Conservation (phyloP, 495 filamentous ascomycete genomes). For the Emericellopsis terricola region DNA sequence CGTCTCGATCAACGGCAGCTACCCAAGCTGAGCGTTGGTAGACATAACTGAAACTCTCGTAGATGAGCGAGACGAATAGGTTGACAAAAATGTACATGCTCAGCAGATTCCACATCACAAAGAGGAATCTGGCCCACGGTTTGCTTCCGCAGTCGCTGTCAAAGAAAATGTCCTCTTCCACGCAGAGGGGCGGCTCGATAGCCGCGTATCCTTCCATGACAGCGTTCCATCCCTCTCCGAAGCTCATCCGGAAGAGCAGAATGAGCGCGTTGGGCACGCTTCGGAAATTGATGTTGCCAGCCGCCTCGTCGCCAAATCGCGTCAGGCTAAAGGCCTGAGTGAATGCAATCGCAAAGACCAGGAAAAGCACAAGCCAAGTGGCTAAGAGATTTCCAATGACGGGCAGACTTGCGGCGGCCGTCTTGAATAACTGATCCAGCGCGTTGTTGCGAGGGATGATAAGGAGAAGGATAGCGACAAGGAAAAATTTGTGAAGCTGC, state of each 20-base stretch:
- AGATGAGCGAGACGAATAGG: slow-evolving; percentile 96
- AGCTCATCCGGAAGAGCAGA: slow-evolving; percentile 78
- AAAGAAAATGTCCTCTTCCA: slow-evolving; percentile 44
- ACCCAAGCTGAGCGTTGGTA: slow-evolving; percentile 85
- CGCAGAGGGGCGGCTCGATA: slow-evolving; percentile 60
- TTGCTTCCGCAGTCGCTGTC: slow-evolving; percentile 85
- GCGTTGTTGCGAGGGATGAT: slow-evolving; percentile 95
- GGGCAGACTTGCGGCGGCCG: slow-evolving; percentile 83
- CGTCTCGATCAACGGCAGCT: slow-evolving; percentile 72
- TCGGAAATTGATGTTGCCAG: slow-evolving; percentile 77
- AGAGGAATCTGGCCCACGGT: slow-evolving; percentile 70
- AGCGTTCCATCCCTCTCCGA: slow-evolving; percentile 89
- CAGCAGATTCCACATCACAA: slow-evolving; percentile 95
- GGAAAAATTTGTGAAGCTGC: slow-evolving; percentile 79
- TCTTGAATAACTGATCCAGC: slow-evolving; percentile 97
- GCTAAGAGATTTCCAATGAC: slow-evolving; percentile 85
- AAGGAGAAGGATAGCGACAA: slow-evolving; percentile 78
- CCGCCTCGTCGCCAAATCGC: slow-evolving; percentile 57
- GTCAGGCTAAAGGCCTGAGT: slow-evolving; percentile 96
- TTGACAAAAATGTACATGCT: slow-evolving; percentile 99
- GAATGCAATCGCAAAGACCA: slow-evolving; percentile 89
- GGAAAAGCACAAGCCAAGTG: slow-evolving; percentile 92
- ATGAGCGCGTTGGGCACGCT: slow-evolving; percentile 88
- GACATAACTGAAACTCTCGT: slow-evolving; percentile 98
- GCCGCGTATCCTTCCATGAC: slow-evolving; percentile 93